A percentile compares a stretch with the other conserved stretches of the same genome.
phyloP scores from a whole-genome alignment of 495 filamentous ascomycete genomes.

The Daldinia childiae region DNA sequence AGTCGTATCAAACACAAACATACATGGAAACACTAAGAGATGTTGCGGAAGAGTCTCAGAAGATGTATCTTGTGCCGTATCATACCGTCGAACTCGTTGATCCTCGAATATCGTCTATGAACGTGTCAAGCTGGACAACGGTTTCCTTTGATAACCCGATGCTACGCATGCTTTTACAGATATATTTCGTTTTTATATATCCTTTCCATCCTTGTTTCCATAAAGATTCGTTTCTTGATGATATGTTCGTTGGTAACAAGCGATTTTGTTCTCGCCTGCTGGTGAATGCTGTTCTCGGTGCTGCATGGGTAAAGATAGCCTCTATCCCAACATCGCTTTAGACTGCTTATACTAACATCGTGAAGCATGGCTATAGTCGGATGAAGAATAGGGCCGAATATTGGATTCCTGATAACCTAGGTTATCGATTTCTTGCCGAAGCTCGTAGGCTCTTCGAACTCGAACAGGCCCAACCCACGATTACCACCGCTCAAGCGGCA shows the following conservation, averaged over 20 bases:
- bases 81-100: slow-evolving; percentile 38
- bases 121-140: slow-evolving; percentile 34
- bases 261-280: slow-evolving; percentile 39
- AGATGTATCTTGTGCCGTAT: slow-evolving; percentile 37
- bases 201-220: slow-evolving; percentile 37
- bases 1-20: slow-evolving; percentile 11
- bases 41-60: slow-evolving; percentile 14
- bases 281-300: slow-evolving; percentile 48
- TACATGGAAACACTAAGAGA: slow-evolving; percentile 3
- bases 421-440: slow-evolving; percentile 54
- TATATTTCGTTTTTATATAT: slow-evolving; percentile 40
- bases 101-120: slow-evolving; percentile 30
- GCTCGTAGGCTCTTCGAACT: slow-evolving; percentile 51
- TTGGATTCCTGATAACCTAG: slow-evolving; percentile 50
- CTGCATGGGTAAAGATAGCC: slow-evolving; percentile 47
- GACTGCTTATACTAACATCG: slow-evolving; percentile 1
- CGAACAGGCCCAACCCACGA: slow-evolving; percentile 38
- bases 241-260: slow-evolving; percentile 27
- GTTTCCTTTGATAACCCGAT: slow-evolving; percentile 36
- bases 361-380: slow-evolving; percentile 46
- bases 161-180: slow-evolving; percentile 31
- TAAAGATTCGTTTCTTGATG: slow-evolving; percentile 39
- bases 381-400: slow-evolving; percentile 46
- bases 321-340: not conserved
- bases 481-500: slow-evolving; percentile 50